Evolutionary conservation across 2,329 filamentous ascomycete genomes (phyloP), one percentile per base, ranked within the genome.

Genomic region (Cladosporium sp.): DNA sequence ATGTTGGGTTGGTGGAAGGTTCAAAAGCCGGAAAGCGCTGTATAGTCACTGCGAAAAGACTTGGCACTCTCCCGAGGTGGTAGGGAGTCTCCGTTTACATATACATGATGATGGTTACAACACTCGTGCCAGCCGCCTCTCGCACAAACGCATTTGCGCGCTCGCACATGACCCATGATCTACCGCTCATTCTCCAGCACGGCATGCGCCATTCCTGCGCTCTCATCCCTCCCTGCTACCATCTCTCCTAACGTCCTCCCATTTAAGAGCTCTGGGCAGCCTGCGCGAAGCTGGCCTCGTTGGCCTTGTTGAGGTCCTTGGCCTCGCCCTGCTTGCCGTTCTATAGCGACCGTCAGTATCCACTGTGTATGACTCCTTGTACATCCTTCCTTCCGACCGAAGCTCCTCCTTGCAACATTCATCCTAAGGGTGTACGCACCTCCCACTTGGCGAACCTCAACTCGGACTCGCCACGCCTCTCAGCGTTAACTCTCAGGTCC

Each of bases 311-410:
- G 60, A 96, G 75, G 69, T 78, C 82, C 81, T 88, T 87, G 67
- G 77, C 61, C 41, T 97, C 92, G 70, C 89, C 86, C 78, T 94
- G 88, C 83, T 95, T 96, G 79, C 93, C 93, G 76, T 90, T 89
- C 93, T 97, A 72, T 71, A 20, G 32, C 39, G 29, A 22, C 32
- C 13, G 35, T 50, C 35, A 45, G 41, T 47, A 30, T 32, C 2
- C 32, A 19, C 7, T 35, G 12, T n/a, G 9, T 27, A 27, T 27
- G 22, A 27, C 22, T 51, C 16, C 16, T 16, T 41, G 22, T 27
- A 9, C 22, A 27, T 4, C 22, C 22, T 27, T 27, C 22, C 22
- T 20, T 33, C 38, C 36, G 16, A 2, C 18, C 13, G 29, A 16
- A 20, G 22, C 15, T 45, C 43, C 22, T 49, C 38, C 42, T 43